Base-by-base conservation (phyloP, 306 rosid species). In the Cicer pinnatifidum region DNA sequence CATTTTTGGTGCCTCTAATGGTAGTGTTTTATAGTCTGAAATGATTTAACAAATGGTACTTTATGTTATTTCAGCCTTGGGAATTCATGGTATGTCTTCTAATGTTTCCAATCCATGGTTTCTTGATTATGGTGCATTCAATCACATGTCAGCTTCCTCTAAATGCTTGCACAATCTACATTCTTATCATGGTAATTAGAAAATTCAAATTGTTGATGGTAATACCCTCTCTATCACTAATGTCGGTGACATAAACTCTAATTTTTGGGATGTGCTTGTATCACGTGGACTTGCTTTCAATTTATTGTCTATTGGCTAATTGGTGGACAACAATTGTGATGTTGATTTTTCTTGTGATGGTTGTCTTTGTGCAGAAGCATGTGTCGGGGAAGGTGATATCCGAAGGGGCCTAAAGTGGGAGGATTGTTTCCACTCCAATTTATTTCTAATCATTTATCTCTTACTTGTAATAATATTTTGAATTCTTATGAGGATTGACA, bases 381-480 rank as follows among this genome's bases (percentile, higher is more conserved):
- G 48, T 9, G 2, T 62, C 33, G 0, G 3, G 47, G n/a, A 62
- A 62, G 11, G 33, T 62, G 68, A 39, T 62, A 17, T 12, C 12
- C n/a, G n/a, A 38, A 16, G 68, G 48, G 47, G 33, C 68, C 33
- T 62, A 62, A 62, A 62, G 19, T 60, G 66, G 15, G 20, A 52
- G 8, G 60, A 19, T 8, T 54, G 35, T 54, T 54, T 51, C 20
- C 20, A 1, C 2, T 51, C 8, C 23, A 51, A 5, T 51, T n/a
- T 51, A 11, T 51, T 51, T 51, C 9, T 3, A 51, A 7, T 11
- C 53, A 45, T 45, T 45, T 45, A 45, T 45, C 50, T 10, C 9
- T 45, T 48, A 0, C 33, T 23, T 23, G 33, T 23, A 23, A 23
- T 23, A 23, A 23, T 2, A 23, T 23, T 23, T 23, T 23, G 6